Conservation (phyloP, 2,329 filamentous ascomycete species). For the Exserohilum turcica region DNA sequence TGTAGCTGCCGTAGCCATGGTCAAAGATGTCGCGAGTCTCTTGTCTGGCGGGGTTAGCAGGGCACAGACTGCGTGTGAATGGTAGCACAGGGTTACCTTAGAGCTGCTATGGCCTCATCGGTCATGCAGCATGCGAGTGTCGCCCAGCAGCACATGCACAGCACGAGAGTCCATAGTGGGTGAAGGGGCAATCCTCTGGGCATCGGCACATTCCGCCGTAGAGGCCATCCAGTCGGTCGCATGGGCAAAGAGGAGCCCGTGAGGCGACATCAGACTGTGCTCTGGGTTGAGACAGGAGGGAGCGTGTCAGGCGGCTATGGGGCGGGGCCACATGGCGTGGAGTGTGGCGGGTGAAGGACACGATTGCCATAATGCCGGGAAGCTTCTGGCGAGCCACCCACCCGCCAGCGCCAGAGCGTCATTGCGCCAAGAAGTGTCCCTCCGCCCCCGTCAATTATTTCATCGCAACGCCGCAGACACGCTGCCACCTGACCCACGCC, state of each 20-base stretch:
- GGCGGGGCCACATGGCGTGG: slow-evolving; percentile 11
- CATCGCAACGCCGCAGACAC: slow-evolving; percentile 16
- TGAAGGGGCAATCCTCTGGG: slow-evolving; percentile 28
- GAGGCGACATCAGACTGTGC: slow-evolving; percentile 43
- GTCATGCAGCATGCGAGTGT: slow-evolving; percentile 51
- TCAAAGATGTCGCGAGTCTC: slow-evolving; percentile 79
- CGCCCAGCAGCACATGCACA: slow-evolving; percentile 39
- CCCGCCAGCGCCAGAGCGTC: slow-evolving; percentile 16
- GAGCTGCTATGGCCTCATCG: slow-evolving; percentile 47
- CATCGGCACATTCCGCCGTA: slow-evolving; percentile 31
- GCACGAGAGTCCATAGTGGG: slow-evolving; percentile 41
- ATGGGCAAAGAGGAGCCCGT: slow-evolving; percentile 41
- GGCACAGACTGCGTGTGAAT: background rate
- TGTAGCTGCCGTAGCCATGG: slow-evolving; percentile 95
- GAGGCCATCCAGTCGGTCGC: slow-evolving; percentile 43
- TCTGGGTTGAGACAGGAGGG: slow-evolving; percentile 3
- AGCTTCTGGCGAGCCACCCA: slow-evolving; percentile 10
- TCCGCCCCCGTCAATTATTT: slow-evolving; percentile 27
- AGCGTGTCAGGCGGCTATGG: background rate
- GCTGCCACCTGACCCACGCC: background rate
- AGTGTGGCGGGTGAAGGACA: slow-evolving; percentile 15
- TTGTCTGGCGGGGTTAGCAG: slow-evolving; percentile 42
- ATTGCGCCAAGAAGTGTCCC: slow-evolving; percentile 15
- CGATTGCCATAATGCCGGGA: slow-evolving; percentile 17
- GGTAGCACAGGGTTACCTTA: slow-evolving; percentile 39